A percentile compares a stretch with the other conserved stretches of the same genome.
phyloP scores from a whole-genome alignment of 257 asterid genomes.

The Perilla frutescens region DNA sequence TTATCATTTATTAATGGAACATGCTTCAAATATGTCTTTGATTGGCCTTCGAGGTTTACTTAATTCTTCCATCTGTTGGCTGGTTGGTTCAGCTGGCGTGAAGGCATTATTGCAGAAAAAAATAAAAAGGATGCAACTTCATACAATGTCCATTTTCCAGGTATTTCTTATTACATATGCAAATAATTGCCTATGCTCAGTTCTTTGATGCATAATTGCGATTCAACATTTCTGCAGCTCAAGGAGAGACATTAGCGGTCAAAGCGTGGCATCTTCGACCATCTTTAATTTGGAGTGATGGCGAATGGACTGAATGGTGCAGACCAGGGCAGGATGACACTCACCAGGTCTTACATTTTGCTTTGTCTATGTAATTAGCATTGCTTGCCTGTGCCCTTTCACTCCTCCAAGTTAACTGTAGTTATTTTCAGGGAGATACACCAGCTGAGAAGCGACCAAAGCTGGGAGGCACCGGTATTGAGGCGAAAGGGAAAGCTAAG shows the following conservation, averaged over 20 bases:
- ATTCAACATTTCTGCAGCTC: constrained; percentile 48
- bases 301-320: constrained; percentile 83
- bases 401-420: constrained; percentile 24
- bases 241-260: constrained; percentile 62
- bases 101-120: constrained; percentile 81
- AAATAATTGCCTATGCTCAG: not conserved
- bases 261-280: constrained; percentile 89
- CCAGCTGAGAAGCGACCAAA: constrained; percentile 78
- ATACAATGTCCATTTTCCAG: constrained; percentile 75
- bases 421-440: constrained; percentile 77
- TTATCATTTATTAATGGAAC: constrained; percentile 1
- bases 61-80: constrained; percentile 30
- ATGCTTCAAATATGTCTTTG: constrained; percentile 10
- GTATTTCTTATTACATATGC: constrained; percentile 45
- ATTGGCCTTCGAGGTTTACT: constrained; percentile 19
- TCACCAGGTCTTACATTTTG: constrained; percentile 57
- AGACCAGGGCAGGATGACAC: constrained; percentile 52
- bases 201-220: constrained; percentile 31
- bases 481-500: constrained; percentile 59
- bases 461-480: constrained; percentile 55
- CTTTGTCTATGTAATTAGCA: constrained; percentile 9
- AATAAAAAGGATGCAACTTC: constrained; percentile 69
- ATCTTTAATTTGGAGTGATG: constrained; percentile 77
- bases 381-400: constrained; percentile 11
- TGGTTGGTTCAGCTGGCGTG: constrained; percentile 80